Evolutionary conservation across 2,329 filamentous ascomycete genomes (phyloP).

Genomic region (Tolypocladium inflatum): DNA sequence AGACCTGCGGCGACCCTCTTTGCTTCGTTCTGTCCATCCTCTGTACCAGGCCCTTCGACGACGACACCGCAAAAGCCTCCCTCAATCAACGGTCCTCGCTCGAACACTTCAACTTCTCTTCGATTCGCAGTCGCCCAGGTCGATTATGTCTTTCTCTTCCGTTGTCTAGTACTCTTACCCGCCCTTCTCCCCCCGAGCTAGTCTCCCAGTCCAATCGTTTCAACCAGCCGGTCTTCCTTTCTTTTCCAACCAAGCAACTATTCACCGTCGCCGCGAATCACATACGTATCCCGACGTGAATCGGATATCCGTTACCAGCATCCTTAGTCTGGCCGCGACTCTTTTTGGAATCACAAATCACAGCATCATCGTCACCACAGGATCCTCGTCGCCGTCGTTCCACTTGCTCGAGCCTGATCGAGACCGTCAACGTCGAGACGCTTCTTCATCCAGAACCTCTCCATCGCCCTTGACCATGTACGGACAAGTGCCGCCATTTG

Average conservation of each 20-base stretch:
- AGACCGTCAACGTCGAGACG: not conserved
- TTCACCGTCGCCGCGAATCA: not conserved
- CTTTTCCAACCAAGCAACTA: conserved; percentile 5
- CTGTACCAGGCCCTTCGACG: not conserved
- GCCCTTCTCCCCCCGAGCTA: conserved; percentile 9
- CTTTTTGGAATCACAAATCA: not conserved
- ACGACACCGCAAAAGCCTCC: not conserved
- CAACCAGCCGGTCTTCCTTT: conserved; percentile 14
- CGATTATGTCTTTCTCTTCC: conserved; percentile 26
- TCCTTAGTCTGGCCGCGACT: not conserved
- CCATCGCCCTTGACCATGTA: not conserved
- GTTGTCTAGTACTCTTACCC: conserved; percentile 9
- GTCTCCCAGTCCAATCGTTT: conserved; percentile 14
- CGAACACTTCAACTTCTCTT: conserved; percentile 6
- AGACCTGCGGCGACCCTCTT: conserved; percentile 8
- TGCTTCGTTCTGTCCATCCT: conserved; percentile 5
- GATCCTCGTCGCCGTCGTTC: not conserved
- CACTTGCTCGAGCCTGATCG: not conserved
- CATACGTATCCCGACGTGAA: not conserved
- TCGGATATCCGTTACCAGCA: not conserved
- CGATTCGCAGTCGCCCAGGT: conserved; percentile 11
- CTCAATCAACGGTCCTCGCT: not conserved
- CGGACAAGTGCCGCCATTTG: not conserved
- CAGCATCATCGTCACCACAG: not conserved
- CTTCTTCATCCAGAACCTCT: not conserved